These are phyloP conservation scores for Gastrolobium villosum DNA, from an alignment of 306 rosid genomes.

Conservation along the genomic window DNA sequence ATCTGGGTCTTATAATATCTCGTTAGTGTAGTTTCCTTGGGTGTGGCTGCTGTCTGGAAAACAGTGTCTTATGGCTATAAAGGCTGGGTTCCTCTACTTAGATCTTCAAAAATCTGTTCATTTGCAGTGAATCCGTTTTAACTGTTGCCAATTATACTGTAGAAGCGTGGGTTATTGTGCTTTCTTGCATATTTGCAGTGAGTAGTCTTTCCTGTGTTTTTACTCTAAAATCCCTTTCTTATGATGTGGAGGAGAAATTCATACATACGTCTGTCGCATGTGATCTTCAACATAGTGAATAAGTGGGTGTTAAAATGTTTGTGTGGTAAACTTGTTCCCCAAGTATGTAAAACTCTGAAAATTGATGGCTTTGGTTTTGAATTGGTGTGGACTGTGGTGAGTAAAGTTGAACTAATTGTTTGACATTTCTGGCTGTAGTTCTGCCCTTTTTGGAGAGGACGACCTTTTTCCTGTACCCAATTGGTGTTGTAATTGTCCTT, in stretches of 20 bases:
- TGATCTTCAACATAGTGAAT: constrained; percentile 23
- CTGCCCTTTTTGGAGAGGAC: constrained; percentile 97
- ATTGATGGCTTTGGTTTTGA: constrained; percentile 17
- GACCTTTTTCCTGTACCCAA: constrained; percentile 93
- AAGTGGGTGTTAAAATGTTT: constrained; percentile 13
- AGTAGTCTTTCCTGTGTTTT: background rate
- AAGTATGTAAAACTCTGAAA: constrained; percentile 9
- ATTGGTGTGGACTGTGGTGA: constrained; percentile 20
- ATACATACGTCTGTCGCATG: background rate
- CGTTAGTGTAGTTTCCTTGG: constrained; percentile 33
- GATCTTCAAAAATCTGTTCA: constrained; percentile 36
- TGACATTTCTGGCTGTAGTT: constrained; percentile 66
- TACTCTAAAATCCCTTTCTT: constrained; percentile 32
- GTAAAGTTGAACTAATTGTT: constrained; percentile 38
- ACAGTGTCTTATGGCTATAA: constrained; percentile 13
- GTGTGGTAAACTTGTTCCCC: constrained; percentile 18
- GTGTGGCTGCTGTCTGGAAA: constrained; percentile 29
- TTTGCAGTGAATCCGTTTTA: constrained; percentile 22
- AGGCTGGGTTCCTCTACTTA: background rate
- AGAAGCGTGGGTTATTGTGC: constrained; percentile 14
- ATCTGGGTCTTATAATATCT: background rate
- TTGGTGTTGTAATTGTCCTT: constrained; percentile 85
- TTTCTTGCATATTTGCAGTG: constrained; percentile 36
- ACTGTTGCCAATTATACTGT: constrained; percentile 17
- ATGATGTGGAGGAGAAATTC: constrained; percentile 29